phyloP scores from a whole-genome alignment of 2,329 filamentous ascomycete species.

The Dichotomopilus funicola region DNA sequence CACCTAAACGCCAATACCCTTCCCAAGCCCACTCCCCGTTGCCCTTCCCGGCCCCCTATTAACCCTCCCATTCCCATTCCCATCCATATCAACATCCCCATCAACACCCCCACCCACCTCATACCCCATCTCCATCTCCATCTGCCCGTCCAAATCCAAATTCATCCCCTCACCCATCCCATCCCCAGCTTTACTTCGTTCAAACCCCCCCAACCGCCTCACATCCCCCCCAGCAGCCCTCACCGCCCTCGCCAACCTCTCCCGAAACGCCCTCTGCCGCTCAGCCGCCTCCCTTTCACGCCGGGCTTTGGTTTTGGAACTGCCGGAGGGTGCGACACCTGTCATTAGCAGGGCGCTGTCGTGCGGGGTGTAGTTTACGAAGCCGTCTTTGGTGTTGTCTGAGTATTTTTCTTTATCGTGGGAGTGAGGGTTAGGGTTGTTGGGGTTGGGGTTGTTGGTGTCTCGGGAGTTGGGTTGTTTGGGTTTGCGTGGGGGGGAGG shows the following conservation, averaged over 20 bases:
- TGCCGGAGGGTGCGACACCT: conserved; percentile 86
- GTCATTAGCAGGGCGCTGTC: conserved; percentile 76
- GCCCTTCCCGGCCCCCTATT: neutral
- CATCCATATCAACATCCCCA: neutral
- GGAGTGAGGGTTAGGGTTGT: neutral
- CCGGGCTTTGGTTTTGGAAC: conserved; percentile 88
- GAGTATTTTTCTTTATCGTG: neutral
- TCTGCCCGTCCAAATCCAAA: neutral
- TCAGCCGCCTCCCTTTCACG: conserved; percentile 83
- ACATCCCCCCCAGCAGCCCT: conserved; percentile 65
- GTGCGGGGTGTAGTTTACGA: conserved; percentile 84
- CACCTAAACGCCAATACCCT: no score
- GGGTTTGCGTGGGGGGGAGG: neutral
- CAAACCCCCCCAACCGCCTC: conserved; percentile 20
- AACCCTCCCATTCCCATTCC: neutral
- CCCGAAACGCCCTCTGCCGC: conserved; percentile 60
- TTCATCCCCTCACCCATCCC: no score
- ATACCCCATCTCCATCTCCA: neutral
- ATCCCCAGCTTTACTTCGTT: no score
- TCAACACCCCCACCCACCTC: neutral
- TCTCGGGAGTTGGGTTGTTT: no score
- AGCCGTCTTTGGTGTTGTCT: conserved; percentile 40
- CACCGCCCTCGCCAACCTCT: conserved; percentile 63
- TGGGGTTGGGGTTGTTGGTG: neutral
- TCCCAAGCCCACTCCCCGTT: neutral